Evolutionary conservation across 805 yeast genomes (phyloP).

Genomic region (Yamadazyma philogaea): DNA sequence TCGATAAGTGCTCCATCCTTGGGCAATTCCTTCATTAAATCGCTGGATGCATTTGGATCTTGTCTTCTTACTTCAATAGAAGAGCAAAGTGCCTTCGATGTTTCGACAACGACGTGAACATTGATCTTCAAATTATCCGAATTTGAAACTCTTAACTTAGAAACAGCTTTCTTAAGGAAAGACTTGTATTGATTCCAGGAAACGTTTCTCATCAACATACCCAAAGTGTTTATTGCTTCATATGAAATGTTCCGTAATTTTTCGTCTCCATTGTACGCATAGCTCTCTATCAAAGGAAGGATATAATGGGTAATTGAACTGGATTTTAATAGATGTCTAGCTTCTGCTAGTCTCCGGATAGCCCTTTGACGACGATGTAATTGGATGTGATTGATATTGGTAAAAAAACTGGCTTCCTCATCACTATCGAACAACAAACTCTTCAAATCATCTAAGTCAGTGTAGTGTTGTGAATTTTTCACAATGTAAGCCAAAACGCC

Average conservation of each 20-base stretch:
- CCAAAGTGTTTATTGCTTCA: slow-evolving; percentile 64
- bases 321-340: slow-evolving; percentile 46
- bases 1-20: slow-evolving; percentile 24
- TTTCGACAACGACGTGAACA: slow-evolving; percentile 55
- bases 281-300: slow-evolving; percentile 82
- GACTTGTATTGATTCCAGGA: slow-evolving; percentile 83
- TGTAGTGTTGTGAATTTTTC: slow-evolving; percentile 35
- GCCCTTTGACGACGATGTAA: slow-evolving; percentile 84
- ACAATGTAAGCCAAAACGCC: slow-evolving; percentile 64
- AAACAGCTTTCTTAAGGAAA: slow-evolving; percentile 63
- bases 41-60: slow-evolving; percentile 6
- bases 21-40: slow-evolving; percentile 26
- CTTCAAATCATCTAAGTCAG: slow-evolving; percentile 64
- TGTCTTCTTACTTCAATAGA: slow-evolving; percentile 17
- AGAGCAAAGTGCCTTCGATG: slow-evolving; percentile 49
- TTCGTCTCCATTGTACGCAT: slow-evolving; percentile 57
- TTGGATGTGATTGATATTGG: slow-evolving; percentile 79
- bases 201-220: slow-evolving; percentile 52
- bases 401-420: slow-evolving; percentile 79
- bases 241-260: slow-evolving; percentile 58
- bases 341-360: slow-evolving; percentile 56
- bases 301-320: slow-evolving; percentile 72
- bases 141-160: slow-evolving; percentile 36
- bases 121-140: slow-evolving; percentile 51
- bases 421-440: slow-evolving; percentile 56